A percentile compares a stretch with the other conserved stretches of the same genome.
Evolutionary conservation across 2,329 filamentous ascomycete genomes (phyloP).

Genomic region (Talaromyces sp.): DNA sequence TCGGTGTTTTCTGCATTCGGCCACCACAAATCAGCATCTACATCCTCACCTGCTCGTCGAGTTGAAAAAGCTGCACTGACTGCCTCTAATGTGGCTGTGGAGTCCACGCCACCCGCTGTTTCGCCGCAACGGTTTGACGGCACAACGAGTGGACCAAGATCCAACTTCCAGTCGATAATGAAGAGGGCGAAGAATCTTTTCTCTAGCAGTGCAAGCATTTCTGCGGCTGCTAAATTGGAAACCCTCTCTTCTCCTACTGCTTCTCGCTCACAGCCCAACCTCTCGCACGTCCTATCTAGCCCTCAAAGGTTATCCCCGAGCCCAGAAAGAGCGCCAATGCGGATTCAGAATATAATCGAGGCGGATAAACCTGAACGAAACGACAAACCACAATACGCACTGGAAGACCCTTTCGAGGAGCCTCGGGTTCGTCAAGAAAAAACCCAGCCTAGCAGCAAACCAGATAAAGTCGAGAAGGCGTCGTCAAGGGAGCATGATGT

Average conservation of each 20-base stretch:
- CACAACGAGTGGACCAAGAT: conserved; percentile 85
- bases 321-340: conserved; percentile 14
- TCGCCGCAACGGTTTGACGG: conserved; percentile 63
- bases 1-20: conserved; percentile 37
- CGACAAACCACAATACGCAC: conserved; percentile 24
- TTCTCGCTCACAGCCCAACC: conserved; percentile 22
- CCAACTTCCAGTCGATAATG: conserved; percentile 83
- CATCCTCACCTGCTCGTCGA: conserved; percentile 50
- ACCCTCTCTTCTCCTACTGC: conserved; percentile 40
- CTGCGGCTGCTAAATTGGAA: conserved; percentile 55
- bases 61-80: conserved; percentile 57
- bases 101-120: conserved; percentile 53
- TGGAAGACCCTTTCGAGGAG: conserved; percentile 29
- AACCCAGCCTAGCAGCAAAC: conserved; percentile 24
- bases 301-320: conserved; percentile 16
- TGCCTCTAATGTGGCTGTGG: conserved; percentile 49
- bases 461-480: conserved; percentile 9
- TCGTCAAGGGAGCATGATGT: conserved; percentile 25
- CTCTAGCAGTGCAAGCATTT: conserved; percentile 62
- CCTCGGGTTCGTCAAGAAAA: conserved; percentile 20
- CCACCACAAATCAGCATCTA: conserved; percentile 56
- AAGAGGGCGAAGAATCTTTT: conserved; percentile 83
- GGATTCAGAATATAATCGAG: conserved; percentile 56
- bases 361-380: conserved; percentile 35
- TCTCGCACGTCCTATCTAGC: conserved; percentile 15